Base-by-base conservation (phyloP, 352 stramenopile genomes). In the Pythium chondricola region DNA sequence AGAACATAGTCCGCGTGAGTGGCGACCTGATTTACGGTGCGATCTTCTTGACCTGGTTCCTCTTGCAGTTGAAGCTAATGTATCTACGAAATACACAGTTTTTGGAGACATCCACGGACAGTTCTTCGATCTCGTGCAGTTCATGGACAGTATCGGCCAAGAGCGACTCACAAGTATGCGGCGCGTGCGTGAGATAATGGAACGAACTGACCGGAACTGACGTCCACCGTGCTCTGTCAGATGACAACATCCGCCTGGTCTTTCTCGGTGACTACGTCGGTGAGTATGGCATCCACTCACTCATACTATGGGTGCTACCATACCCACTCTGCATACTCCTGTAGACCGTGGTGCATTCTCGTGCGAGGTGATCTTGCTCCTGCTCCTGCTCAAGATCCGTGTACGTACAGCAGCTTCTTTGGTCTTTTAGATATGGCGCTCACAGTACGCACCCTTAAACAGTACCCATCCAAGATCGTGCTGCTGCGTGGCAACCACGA, bases 21-120 rank as follows among this genome's bases (percentile, higher is more conserved):
- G 53, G 47, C 9, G 43, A 50, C 4, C 47, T 56, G 21, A 64
- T 61, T 31, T 71, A 68, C 26, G 63, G 70, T 82, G 45, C 26
- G 48, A 6, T 18, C 16, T 47, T 21, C 8, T 20, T 7, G 26
- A 33, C 6, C 3, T 21, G 14, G 22, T 48, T 25, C 22, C 18
- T 5, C 17, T 21, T n/a, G 8, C 16, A 21, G 6, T 4, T 21
- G 31, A 26, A 16, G 26, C 47, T 64, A 49, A 47, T 42, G 33
- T 52, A 21, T 50, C 48, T 38, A 43, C 25, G 35, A 46, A n/a
- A 4, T 48, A 9, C 29, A 22, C 48, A 93, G 81, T 93, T 8
- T 80, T 91, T 66, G 76, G 79, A 5, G 79, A 88, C 30, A 78
- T 91, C 27, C 79, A 91, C n/a, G 76, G 79, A 7, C 79, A 91